phyloP scores from a whole-genome alignment of 371 early-diverging fungal species.

The Lichtheimia hyalospora region DNA sequence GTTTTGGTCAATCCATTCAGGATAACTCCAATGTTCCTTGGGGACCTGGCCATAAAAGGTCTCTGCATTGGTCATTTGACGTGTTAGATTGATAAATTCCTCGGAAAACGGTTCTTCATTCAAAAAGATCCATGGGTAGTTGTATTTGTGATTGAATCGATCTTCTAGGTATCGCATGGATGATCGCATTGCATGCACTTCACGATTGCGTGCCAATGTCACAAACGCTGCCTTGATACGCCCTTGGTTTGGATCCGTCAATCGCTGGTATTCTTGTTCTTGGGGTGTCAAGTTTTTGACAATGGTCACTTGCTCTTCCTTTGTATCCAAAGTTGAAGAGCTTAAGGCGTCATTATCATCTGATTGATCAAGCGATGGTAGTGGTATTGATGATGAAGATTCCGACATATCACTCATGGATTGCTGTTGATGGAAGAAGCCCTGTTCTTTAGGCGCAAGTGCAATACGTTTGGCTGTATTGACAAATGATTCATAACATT shows the following conservation, averaged over 20 bases:
- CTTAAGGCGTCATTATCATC: not conserved
- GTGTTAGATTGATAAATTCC: slow-evolving; percentile 66
- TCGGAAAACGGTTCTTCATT: slow-evolving; percentile 84
- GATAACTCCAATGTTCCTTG: slow-evolving; percentile 80
- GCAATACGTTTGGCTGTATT: slow-evolving; percentile 6
- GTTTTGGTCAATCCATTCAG: slow-evolving; percentile 77
- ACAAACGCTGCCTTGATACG: slow-evolving; percentile 62
- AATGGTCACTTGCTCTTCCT: not conserved
- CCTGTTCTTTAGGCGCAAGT: not conserved
- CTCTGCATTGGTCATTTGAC: slow-evolving; percentile 53
- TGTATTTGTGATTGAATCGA: slow-evolving; percentile 77
- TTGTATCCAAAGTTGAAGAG: not conserved
- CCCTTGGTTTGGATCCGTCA: slow-evolving; percentile 19
- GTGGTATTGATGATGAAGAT: not conserved
- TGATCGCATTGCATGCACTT: slow-evolving; percentile 64
- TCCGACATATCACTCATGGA: not conserved
- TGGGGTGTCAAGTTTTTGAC: not conserved
- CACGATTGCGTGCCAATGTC: slow-evolving; percentile 71
- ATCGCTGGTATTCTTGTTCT: slow-evolving; percentile 20
- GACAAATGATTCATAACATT: slow-evolving; percentile 16
- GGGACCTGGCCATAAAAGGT: slow-evolving; percentile 48
- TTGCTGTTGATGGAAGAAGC: not conserved
- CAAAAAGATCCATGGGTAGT: slow-evolving; percentile 90
- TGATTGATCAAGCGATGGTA: not conserved
- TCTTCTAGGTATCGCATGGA: slow-evolving; percentile 81